Base-by-base conservation (phyloP, 306 rosid species). In the Sophora flavescens region DNA sequence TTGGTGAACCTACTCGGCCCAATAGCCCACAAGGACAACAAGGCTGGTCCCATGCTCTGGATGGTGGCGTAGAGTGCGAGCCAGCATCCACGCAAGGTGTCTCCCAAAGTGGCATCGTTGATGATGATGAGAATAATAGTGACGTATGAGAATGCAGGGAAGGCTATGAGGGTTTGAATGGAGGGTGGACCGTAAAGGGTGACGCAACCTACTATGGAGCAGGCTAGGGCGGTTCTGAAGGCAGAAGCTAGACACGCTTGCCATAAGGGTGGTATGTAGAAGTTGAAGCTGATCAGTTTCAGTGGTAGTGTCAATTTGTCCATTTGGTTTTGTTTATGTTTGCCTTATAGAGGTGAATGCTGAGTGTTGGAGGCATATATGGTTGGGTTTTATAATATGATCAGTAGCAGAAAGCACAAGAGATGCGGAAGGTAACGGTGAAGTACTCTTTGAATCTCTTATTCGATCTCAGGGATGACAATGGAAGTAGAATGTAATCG, bases 121-220 rank as follows among this genome's bases (percentile, higher is more conserved):
- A 48, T 78, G 8, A 59, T 78, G 11, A 88, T 77, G 73, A 91
- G 89, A 11, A 86, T 78, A 1, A 82, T 86, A 0, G 93, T 85
- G 17, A 82, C 88, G 15, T 88, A 91, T 0, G 96, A 87, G 82
- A 90, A 91, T 35, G 96, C 87, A 0, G 96, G 96, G 63, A 88
- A 87, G 32, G 85, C 63, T n/a, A 80, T 72, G 0, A 67, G 82
- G 63, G n/a, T 35, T 14, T 66, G 86, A 59, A 90, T 59, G 42
- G 75, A 41, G 28, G 78, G 41, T 2, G 93, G 96, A 4, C 85
- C 87, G 22, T 77, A 90, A 12, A 90, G 82, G 59, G 91, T 88
- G 67, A 71, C 45, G 30, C 64, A 57, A 32, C 87, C 91, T 0
- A 90, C 96, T 26, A 86, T 63, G 41, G 79, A 54, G 86, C 91